Conservation (phyloP, 257 asterid genomes). For the Jasminum sambac region DNA sequence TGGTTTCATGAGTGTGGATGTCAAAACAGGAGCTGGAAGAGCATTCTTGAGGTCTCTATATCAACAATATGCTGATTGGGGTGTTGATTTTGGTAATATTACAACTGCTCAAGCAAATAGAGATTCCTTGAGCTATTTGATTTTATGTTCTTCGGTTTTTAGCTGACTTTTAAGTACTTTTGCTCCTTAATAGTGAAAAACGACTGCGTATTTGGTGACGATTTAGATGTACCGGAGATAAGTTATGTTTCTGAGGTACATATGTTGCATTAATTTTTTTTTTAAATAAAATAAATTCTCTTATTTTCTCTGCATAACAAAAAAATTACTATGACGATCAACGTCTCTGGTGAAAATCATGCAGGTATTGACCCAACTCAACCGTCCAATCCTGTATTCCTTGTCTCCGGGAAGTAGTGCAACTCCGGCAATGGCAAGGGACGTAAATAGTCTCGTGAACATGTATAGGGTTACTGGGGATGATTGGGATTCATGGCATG, state of each 20-base stretch:
- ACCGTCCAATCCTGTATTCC: conserved; percentile 67
- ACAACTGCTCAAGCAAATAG: not conserved
- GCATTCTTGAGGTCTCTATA: conserved; percentile 89
- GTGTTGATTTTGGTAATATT: conserved; percentile 79
- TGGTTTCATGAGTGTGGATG: conserved; percentile 92
- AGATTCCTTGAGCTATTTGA: not conserved
- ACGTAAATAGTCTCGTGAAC: conserved; percentile 65
- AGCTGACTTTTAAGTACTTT: conserved; percentile 22
- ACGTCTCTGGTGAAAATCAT: conserved; percentile 18
- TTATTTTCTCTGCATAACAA: not conserved
- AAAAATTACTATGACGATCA: not conserved
- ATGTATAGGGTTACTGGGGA: conserved; percentile 95
- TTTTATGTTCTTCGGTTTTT: too few relatives aligned
- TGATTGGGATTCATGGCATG: conserved; percentile 96
- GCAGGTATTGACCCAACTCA: conserved; percentile 62
- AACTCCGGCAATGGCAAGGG: conserved; percentile 77
- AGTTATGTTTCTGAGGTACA: conserved; percentile 75
- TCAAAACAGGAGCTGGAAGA: conserved; percentile 78
- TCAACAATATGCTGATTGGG: conserved; percentile 94
- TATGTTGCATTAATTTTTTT: conserved; percentile 15
- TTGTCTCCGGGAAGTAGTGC: conserved; percentile 84
- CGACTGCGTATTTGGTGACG: conserved; percentile 92
- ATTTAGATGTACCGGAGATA: conserved; percentile 72
- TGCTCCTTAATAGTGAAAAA: conserved; percentile 67
- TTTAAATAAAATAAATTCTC: too few relatives aligned